Evolutionary conservation across 768 basidiomycete genomes (phyloP).

Genomic region (Serendipita vermifera): DNA sequence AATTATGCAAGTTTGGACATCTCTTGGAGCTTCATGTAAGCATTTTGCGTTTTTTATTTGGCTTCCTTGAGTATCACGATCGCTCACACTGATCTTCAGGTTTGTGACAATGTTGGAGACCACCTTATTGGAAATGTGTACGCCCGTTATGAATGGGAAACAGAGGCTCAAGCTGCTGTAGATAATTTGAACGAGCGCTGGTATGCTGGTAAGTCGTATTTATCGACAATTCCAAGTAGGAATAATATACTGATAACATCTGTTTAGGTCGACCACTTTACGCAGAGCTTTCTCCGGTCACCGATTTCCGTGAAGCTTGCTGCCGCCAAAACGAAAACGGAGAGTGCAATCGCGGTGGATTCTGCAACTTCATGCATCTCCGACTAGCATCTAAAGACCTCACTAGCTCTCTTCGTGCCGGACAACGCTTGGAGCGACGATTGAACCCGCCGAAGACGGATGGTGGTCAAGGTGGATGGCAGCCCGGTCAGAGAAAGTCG

Average conservation of each 20-base stretch:
- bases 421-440: constrained; percentile 73
- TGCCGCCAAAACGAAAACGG: constrained; percentile 98
- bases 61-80: constrained; percentile 12
- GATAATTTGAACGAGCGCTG: constrained; percentile 90
- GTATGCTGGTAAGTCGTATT: constrained; percentile 74
- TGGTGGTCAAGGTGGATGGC: constrained; percentile 70
- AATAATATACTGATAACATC: too few relatives aligned
- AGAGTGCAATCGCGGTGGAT: constrained; percentile 93
- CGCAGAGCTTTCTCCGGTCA: constrained; percentile 95
- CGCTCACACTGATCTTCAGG: constrained; percentile 31
- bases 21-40: constrained; percentile 86
- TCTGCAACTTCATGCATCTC: constrained; percentile 99
- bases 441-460: constrained; percentile 52
- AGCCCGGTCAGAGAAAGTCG: constrained; percentile 45
- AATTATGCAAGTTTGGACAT: constrained; percentile 89
- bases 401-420: constrained; percentile 60
- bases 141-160: constrained; percentile 97
- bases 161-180: constrained; percentile 87
- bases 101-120: constrained; percentile 99
- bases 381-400: constrained; percentile 77
- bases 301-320: constrained; percentile 97
- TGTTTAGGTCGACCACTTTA: constrained; percentile 81
- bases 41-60: constrained; percentile 14
- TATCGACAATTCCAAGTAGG: too few relatives aligned
- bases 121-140: constrained; percentile 97